Conservation (phyloP, 164 flowering plant genomes). For the Paratinospora sagittata region DNA sequence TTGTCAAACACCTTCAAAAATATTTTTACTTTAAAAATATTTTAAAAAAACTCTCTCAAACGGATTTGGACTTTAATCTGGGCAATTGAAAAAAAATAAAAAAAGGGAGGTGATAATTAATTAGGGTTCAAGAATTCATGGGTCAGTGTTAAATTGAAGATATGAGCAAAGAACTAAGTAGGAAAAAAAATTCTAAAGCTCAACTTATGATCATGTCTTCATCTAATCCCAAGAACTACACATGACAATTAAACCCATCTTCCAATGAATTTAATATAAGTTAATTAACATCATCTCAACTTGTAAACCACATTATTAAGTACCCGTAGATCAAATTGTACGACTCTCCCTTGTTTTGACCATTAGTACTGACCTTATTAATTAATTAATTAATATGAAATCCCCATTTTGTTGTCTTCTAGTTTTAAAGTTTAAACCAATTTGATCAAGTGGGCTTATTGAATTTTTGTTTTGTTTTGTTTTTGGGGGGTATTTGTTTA, state of each 20-base stretch:
- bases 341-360: constrained; percentile 26
- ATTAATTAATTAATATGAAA: neutral
- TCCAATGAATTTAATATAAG: neutral
- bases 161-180: no score
- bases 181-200: neutral
- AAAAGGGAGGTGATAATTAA: no score
- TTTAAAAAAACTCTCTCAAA: no score
- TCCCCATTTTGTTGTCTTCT: constrained; percentile 9
- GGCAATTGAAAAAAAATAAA: no score
- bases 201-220: neutral
- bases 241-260: constrained; percentile 8
- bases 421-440: constrained; percentile 15
- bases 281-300: neutral
- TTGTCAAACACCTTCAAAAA: no score
- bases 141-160: no score
- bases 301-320: neutral
- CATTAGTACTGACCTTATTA: neutral
- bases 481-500: neutral
- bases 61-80: no score
- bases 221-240: constrained; percentile 9
- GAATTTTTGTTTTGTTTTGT: constrained; percentile 3
- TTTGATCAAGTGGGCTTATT: constrained; percentile 12
- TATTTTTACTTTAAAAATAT: no score
- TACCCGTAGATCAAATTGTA: constrained; percentile 12
- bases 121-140: no score